Conservation (phyloP, 2,329 filamentous ascomycete genomes). For the Ceratocystis variospora region DNA sequence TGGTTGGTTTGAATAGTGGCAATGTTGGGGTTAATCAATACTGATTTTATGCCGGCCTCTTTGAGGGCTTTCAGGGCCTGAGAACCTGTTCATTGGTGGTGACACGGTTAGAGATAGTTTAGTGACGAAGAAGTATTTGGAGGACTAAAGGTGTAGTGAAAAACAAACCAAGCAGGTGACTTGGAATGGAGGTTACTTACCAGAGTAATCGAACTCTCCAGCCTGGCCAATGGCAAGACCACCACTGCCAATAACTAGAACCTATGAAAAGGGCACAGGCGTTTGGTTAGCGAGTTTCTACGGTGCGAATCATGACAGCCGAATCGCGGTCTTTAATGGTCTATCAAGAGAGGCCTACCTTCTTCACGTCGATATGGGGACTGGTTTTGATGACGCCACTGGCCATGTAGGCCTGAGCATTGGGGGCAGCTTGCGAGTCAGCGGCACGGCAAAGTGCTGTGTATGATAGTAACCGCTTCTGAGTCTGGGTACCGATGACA, state of each 20-base stretch:
- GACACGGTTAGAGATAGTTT: constrained; percentile 18
- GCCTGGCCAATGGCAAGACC: constrained; percentile 94
- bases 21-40: constrained; percentile 96
- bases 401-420: constrained; percentile 74
- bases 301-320: not conserved
- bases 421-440: constrained; percentile 55
- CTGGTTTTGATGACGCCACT: constrained; percentile 73
- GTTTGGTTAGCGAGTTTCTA: not conserved
- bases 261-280: constrained; percentile 25
- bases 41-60: constrained; percentile 79
- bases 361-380: constrained; percentile 79
- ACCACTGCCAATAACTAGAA: constrained; percentile 88
- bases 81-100: constrained; percentile 46
- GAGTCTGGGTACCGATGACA: constrained; percentile 20
- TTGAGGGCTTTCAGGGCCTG: constrained; percentile 95
- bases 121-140: not conserved
- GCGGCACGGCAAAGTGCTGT: constrained; percentile 31
- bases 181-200: constrained; percentile 38
- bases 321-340: not conserved
- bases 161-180: not conserved
- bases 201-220: constrained; percentile 97
- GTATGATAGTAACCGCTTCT: constrained; percentile 38
- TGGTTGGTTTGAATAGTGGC: constrained; percentile 97
- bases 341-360: constrained; percentile 30
- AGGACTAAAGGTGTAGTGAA: not conserved